Evolutionary conservation across 2,329 filamentous ascomycete genomes (phyloP), one percentile per base, ranked within the genome.

Genomic region (Chalaropsis ovoidea): DNA sequence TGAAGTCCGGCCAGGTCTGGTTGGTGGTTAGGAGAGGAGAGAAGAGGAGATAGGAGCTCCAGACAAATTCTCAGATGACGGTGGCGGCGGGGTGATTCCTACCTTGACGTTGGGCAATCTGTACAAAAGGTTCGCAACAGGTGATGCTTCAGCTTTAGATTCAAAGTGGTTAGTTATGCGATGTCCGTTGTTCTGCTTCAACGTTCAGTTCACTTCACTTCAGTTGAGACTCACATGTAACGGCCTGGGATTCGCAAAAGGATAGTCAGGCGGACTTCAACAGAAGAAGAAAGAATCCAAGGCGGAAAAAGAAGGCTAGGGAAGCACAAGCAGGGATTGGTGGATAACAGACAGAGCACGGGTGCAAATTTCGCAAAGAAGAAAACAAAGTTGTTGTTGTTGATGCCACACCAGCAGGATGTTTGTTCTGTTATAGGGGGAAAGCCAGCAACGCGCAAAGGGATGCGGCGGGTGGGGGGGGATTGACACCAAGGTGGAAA

Each of bases 221-320:
- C 7, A 7, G 31, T 35, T 35, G 7, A 7, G 35, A 39, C 8
- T 39, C 35, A 39, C 5, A 10, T 52, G 13, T 27, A 15, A 22
- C 22, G 15, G 19, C 47, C 24, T 49, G 47, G n/a, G 10, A 49
- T 49, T 49, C 19, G 47, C 47, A 49, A 22, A n/a, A 22, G n/a
- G n/a, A 22, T 49, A 13, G 17, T 24, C 47, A 56, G 15, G 6
- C 6, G n/a, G 43, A 39, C 54, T 52, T 24, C 3, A 39, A 39
- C 35, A 52, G 47, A 52, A 52, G 22, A 31, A 35, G 5, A 58
- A 58, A n/a, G 24, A 58, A 58, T 58, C 27, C 27, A 58, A 2
- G n/a, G 11, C 27, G 17, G 54, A 39, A 58, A 58, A 58, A 58
- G 54, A 58, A 35, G 31, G 54, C 54, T 22, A 10, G 54, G 54